These are phyloP conservation scores for Stachybotrys chartarum DNA, from an alignment of 2,329 filamentous ascomycete species.

Conservation along the genomic window DNA sequence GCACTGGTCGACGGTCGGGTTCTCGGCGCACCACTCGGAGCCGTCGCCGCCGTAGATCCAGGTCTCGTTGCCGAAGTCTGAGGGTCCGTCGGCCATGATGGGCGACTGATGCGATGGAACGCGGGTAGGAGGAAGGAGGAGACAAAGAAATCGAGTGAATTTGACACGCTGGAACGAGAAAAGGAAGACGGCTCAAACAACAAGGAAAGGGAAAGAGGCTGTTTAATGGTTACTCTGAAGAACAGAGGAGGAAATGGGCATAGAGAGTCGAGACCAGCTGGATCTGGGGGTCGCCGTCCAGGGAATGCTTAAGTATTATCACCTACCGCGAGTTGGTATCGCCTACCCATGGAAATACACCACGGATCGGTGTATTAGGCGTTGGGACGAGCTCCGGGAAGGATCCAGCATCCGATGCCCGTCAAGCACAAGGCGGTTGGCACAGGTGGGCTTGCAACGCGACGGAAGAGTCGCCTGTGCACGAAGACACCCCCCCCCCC, in stretches of 20 bases:
- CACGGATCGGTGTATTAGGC: background rate
- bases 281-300: background rate
- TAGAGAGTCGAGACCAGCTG: background rate
- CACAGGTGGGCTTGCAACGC: too few species aligned
- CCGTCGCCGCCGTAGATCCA: constrained; percentile 11
- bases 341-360: background rate
- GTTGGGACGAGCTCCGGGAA: background rate
- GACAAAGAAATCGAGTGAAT: too few species aligned
- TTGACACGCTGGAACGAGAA: background rate
- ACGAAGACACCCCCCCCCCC: too few species aligned
- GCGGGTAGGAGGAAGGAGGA: background rate
- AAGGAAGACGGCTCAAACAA: background rate
- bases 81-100: constrained; percentile 1
- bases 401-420: background rate
- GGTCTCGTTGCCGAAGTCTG: constrained; percentile 12
- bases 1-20: constrained; percentile 21
- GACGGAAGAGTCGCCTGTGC: background rate
- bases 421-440: background rate
- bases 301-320: background rate
- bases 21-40: constrained; percentile 16
- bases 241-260: background rate
- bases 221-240: background rate
- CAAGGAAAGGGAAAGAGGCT: background rate
- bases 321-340: background rate
- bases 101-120: background rate